These are phyloP conservation scores for Solioccasus polychromus DNA, from an alignment of 768 basidiomycete genomes.

Conservation along the genomic window DNA sequence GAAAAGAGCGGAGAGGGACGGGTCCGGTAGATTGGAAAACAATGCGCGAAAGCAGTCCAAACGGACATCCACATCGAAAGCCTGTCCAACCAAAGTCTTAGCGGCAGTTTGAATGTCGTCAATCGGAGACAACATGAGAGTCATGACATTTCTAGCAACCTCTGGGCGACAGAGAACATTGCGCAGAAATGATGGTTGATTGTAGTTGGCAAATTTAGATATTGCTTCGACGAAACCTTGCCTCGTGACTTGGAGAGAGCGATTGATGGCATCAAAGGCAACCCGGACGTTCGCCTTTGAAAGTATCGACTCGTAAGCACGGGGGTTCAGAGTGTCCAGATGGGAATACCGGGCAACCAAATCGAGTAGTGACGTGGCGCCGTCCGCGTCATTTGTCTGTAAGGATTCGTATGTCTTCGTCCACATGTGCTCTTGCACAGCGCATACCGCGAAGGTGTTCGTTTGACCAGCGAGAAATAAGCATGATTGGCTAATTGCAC, in stretches of 20 bases:
- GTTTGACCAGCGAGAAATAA: conserved; percentile 29
- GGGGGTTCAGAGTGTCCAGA: conserved; percentile 56
- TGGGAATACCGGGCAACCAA: conserved; percentile 61
- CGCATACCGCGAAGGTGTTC: conserved; percentile 33
- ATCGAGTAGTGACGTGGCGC: conserved; percentile 54
- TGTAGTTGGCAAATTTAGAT: conserved; percentile 63
- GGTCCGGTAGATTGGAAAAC: conserved; percentile 61
- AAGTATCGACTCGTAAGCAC: conserved; percentile 45
- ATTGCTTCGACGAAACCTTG: conserved; percentile 62
- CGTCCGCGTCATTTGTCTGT: conserved; percentile 55
- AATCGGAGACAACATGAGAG: conserved; percentile 80
- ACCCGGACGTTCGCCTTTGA: conserved; percentile 28
- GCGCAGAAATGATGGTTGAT: conserved; percentile 47
- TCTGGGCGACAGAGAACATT: conserved; percentile 54
- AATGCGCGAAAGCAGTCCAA: conserved; percentile 83
- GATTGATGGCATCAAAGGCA: conserved; percentile 58
- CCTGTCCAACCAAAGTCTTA: conserved; percentile 77
- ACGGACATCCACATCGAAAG: conserved; percentile 88
- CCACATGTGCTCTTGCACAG: conserved; percentile 66
- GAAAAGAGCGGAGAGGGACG: conserved; percentile 67
- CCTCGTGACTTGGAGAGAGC: conserved; percentile 53
- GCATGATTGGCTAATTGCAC: conserved; percentile 33
- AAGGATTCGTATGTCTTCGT: conserved; percentile 57
- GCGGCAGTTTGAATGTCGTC: conserved; percentile 71
- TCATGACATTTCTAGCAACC: conserved; percentile 57